Evolutionary conservation across 352 stramenopile species (phyloP).

Genomic region (Phytophthora melonis): DNA sequence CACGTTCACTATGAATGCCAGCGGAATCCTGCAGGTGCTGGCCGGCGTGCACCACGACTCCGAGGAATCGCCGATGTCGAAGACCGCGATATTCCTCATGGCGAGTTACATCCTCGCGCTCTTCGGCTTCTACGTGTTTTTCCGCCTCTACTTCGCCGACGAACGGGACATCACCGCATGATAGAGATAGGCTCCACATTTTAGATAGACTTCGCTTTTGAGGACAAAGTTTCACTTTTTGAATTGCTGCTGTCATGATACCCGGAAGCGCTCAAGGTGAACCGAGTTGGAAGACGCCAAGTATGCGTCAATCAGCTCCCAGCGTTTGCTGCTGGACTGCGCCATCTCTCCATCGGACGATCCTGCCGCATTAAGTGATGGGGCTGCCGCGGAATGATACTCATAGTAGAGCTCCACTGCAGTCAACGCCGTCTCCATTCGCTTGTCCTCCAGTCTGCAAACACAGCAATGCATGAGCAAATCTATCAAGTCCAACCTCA

Average conservation of each 20-base stretch:
- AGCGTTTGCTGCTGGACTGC: constrained; percentile 15
- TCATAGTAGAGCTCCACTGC: constrained; percentile 55
- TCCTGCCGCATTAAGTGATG: constrained; percentile 3
- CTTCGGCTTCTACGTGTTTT: constrained; percentile 66
- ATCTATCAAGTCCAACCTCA: not conserved
- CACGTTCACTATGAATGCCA: constrained; percentile 90
- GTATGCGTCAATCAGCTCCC: constrained; percentile 34
- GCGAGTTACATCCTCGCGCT: constrained; percentile 55
- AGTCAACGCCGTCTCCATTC: constrained; percentile 44
- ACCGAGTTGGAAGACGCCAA: constrained; percentile 27
- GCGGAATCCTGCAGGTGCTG: constrained; percentile 85
- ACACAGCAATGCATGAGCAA: constrained; percentile 9
- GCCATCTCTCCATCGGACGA: not conserved
- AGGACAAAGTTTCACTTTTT: not conserved
- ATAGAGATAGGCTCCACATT: not conserved
- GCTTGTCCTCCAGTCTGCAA: constrained; percentile 49
- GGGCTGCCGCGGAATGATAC: constrained; percentile 31
- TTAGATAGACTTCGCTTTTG: constrained; percentile 13
- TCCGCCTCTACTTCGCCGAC: constrained; percentile 64
- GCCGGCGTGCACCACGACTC: constrained; percentile 82
- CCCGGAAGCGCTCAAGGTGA: constrained; percentile 26
- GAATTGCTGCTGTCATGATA: constrained; percentile 22
- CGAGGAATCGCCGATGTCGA: constrained; percentile 82
- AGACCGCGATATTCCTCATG: constrained; percentile 65
- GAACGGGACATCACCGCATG: constrained; percentile 53